Conservation (phyloP, 2,329 filamentous ascomycete genomes). For the Ophiocordyceps camponoti-leonardi region DNA sequence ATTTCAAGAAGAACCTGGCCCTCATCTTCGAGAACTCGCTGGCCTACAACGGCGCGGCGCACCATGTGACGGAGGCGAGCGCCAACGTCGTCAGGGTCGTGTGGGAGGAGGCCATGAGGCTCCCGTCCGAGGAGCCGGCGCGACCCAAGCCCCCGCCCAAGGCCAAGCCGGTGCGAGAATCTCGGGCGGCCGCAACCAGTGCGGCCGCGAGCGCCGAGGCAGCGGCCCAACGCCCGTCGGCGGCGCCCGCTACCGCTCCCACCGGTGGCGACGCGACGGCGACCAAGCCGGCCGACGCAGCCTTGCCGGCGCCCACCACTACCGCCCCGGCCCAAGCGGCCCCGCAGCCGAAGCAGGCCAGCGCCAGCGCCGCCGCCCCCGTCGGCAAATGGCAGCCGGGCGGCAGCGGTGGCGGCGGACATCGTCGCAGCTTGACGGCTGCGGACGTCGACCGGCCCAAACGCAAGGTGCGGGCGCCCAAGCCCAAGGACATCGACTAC, state of each 20-base stretch:
- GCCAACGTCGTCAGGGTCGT: conserved; percentile 38
- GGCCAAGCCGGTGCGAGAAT: conserved; percentile 18
- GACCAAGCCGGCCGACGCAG: conserved; percentile 1
- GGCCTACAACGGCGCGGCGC: conserved; percentile 65
- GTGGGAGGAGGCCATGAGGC: conserved; percentile 25
- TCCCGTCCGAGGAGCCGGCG: conserved; percentile 34
- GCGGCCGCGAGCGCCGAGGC: conserved; percentile 6
- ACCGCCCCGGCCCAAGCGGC: conserved; percentile 1
- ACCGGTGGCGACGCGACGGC: conserved; percentile 8
- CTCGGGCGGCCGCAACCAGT: conserved; percentile 9
- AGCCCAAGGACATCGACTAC: conserved; percentile 83
- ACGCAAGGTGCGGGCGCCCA: conserved; percentile 82
- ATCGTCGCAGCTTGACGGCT: conserved; percentile 55
- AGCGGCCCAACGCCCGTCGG: conserved; percentile 11
- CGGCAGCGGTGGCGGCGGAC: conserved; percentile 1
- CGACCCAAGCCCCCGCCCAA: conserved; percentile 34
- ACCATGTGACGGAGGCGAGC: conserved; percentile 49
- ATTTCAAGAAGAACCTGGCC: conserved; percentile 57
- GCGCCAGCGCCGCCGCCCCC: conserved; percentile 3
- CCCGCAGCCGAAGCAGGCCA: background rate
- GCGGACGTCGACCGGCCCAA: conserved; percentile 69
- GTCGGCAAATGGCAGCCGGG: too few species aligned
- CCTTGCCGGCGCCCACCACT: background rate
- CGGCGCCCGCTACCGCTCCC: conserved; percentile 1
- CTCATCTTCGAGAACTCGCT: conserved; percentile 66